Base-by-base conservation (phyloP, 257 asterid genomes). In the Scutellaria baicalensis region DNA sequence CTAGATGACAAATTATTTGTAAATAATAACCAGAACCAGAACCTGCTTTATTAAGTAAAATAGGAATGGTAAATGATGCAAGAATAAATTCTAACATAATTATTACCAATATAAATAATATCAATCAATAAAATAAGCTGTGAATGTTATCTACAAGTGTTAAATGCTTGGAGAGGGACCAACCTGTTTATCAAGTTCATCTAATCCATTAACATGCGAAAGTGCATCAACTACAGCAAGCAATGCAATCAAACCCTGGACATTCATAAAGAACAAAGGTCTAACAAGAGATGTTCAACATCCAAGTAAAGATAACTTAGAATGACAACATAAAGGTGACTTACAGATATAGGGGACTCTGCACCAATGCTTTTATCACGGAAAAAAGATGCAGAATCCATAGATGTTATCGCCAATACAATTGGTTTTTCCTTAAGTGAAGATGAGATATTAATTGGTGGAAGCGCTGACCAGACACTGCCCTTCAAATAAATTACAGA, bases 391-490 rank as follows among this genome's bases (percentile, higher is more conserved):
- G 95, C 86, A 39, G 99, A 78, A 84, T 94, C 99, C 99, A 94
- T 94, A 27, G 99, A 87, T 52, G 99, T 83, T 78, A 90, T 74
- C 13, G 87, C 68, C 75, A 94, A 72, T 72, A 94, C 59, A 58
- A 82, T 17, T 35, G 96, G 99, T 79, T 91, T 94, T 18, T 77
- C 69, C 77, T 82, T 80, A 71, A 64, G 52, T 58, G 86, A 64
- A 16, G 89, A 77, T 50, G 92, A 82, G 38, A 73, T 45, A 39
- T 77, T 82, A 59, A 89, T 79, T 43, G 96, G 96, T 54, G 96
- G 99, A 82, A 94, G 92, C 43, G 97, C 88, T 74, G 99, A 89
- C 97, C 92, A 94, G 85, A 89, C 99, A 89, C 99, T 94, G 97
- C 91, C 93, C 88, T 93, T 89, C 87, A 87, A 79, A 90, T 71